phyloP scores from a whole-genome alignment of 2,329 filamentous ascomycete species.

The Clarireedia homoeocarpa region DNA sequence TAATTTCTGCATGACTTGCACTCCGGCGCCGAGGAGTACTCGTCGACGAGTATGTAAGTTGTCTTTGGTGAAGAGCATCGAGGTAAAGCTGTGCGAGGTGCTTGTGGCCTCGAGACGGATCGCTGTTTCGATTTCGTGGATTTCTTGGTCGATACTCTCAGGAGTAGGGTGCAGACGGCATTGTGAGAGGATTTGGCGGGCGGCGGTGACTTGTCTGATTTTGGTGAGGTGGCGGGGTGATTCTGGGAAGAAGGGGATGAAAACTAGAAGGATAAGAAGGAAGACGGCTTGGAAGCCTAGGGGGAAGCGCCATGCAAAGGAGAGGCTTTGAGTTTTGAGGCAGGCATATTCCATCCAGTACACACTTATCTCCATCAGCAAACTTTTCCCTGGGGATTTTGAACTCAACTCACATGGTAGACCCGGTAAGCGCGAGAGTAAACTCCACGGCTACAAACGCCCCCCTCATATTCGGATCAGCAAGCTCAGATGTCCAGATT shows the following conservation, averaged over 20 bases:
- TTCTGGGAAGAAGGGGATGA: neutral
- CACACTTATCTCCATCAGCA: neutral
- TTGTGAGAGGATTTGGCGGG: neutral
- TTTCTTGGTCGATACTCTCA: neutral
- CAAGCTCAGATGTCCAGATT: neutral
- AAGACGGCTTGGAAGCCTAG: neutral
- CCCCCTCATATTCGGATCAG: neutral
- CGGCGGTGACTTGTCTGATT: neutral
- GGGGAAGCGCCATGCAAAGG: neutral
- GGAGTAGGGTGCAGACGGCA: neutral
- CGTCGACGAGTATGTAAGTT: neutral
- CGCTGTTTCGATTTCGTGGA: neutral
- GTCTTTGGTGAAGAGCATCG: neutral
- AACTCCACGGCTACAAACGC: neutral
- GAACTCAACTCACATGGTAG: neutral
- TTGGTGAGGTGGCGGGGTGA: neutral
- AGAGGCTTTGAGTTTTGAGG: neutral
- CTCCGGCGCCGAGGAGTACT: neutral
- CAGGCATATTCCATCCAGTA: neutral
- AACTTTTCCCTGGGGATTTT: too few relatives aligned
- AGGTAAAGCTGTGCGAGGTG: neutral
- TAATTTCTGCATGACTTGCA: neutral
- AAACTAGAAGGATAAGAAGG: neutral
- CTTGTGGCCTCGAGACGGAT: neutral
- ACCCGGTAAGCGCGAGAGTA: neutral